Evolutionary conservation across 2,329 filamentous ascomycete species (phyloP).

Genomic region (Xylaria sp.): DNA sequence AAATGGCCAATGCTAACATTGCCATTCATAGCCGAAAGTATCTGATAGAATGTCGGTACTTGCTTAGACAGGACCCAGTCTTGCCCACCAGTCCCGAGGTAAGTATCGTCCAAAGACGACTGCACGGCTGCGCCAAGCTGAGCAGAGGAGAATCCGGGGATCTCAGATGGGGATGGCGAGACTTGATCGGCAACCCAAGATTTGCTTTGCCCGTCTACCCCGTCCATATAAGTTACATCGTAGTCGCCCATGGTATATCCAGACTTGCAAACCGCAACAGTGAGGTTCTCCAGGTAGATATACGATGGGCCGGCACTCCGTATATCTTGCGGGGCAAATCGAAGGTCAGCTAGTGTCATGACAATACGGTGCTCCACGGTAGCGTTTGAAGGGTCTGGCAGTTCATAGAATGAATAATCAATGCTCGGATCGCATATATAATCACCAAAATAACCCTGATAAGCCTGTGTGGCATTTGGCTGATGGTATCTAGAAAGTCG

Average conservation of each 20-base stretch:
- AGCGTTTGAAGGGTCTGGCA: conserved; percentile 28
- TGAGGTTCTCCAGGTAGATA: conserved; percentile 30
- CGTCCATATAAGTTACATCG: conserved; percentile 22
- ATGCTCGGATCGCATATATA: conserved; percentile 30
- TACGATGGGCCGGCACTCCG: neutral
- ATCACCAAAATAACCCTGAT: conserved; percentile 34
- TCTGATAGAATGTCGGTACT: conserved; percentile 34
- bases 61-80: conserved; percentile 32
- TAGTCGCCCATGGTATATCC: conserved; percentile 29
- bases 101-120: conserved; percentile 26
- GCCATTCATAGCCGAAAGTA: conserved; percentile 34
- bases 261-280: conserved; percentile 32
- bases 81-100: conserved; percentile 31
- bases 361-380: conserved; percentile 29
- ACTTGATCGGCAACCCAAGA: conserved; percentile 18
- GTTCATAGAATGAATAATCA: conserved; percentile 17
- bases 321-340: conserved; percentile 6
- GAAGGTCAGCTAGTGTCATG: conserved; percentile 35
- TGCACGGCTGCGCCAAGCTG: conserved; percentile 34
- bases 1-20: conserved; percentile 32
- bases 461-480: conserved; percentile 31
- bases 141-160: conserved; percentile 30
- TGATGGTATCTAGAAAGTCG: conserved; percentile 26
- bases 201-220: conserved; percentile 18
- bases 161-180: conserved; percentile 17